Conservation (phyloP, 2,329 filamentous ascomycete species). For the Fusarium miscanthi region DNA sequence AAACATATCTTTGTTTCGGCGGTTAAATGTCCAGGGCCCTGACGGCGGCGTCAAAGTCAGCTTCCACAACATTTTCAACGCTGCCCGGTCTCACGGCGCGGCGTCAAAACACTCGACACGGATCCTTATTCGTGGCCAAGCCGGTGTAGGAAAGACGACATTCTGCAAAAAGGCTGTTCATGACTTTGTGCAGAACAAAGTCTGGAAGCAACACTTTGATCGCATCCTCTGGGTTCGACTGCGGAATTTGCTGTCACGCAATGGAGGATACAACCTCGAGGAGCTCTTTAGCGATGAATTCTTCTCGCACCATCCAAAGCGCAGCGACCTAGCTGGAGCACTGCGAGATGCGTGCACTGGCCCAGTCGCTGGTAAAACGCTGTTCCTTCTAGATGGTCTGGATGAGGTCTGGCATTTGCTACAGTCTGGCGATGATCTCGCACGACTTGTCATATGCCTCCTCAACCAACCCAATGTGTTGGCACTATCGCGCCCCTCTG, state of each 20-base stretch:
- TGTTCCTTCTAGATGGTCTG: background rate
- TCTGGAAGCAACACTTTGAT: background rate
- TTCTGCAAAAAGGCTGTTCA: background rate
- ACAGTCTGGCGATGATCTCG: background rate
- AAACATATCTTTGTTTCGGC: background rate
- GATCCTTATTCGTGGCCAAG: background rate
- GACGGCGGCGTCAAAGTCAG: background rate
- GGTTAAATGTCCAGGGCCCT: background rate
- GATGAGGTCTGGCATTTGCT: background rate
- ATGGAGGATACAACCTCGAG: background rate
- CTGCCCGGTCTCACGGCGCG: too few species aligned
- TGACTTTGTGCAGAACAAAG: background rate
- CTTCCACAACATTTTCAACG: background rate
- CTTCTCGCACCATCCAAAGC: background rate
- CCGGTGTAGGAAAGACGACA: background rate
- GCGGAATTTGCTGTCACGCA: background rate
- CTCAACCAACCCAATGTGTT: background rate
- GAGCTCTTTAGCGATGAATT: background rate
- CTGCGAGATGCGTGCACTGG: background rate
- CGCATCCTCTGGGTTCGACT: background rate
- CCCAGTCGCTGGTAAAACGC: background rate
- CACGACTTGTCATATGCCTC: background rate
- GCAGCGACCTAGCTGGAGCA: background rate
- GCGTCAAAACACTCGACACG: background rate
- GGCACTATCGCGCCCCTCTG: background rate